These are phyloP conservation scores for Teratosphaeria nubilosa DNA, from an alignment of 2,329 filamentous ascomycete species.

Conservation along the genomic window DNA sequence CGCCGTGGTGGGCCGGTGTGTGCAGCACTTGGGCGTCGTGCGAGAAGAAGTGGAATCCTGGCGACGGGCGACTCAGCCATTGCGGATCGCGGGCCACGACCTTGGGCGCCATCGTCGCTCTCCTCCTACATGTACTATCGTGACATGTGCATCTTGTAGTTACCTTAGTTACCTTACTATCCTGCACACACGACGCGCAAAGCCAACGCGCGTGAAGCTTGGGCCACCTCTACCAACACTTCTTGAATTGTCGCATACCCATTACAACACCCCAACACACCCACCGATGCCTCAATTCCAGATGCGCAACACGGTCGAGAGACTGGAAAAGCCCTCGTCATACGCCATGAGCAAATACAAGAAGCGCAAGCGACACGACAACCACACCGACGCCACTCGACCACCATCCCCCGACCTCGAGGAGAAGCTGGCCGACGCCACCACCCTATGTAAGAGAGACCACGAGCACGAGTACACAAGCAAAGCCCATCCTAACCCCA, in stretches of 20 bases:
- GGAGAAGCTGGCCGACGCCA: constrained; percentile 75
- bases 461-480: no score
- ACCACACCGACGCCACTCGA: constrained; percentile 42
- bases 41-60: constrained; percentile 67
- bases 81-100: constrained; percentile 75
- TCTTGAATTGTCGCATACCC: not conserved
- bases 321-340: constrained; percentile 87
- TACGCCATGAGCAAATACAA: constrained; percentile 77
- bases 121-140: not conserved
- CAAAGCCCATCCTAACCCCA: no score
- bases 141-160: not conserved
- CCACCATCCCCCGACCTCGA: constrained; percentile 49
- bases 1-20: constrained; percentile 25
- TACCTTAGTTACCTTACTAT: not conserved
- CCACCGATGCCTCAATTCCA: constrained; percentile 36
- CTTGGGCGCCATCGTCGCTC: constrained; percentile 55
- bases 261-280: not conserved
- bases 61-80: constrained; percentile 72
- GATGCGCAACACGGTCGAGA: constrained; percentile 66
- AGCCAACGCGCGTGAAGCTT: constrained; percentile 10
- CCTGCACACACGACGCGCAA: not conserved
- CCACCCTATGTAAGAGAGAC: constrained; percentile 62
- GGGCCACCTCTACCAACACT: constrained; percentile 2
- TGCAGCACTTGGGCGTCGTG: constrained; percentile 1
- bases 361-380: constrained; percentile 53